phyloP scores from a whole-genome alignment of 2,329 filamentous ascomycete genomes.

The Atkinsonella hypoxylon region DNA sequence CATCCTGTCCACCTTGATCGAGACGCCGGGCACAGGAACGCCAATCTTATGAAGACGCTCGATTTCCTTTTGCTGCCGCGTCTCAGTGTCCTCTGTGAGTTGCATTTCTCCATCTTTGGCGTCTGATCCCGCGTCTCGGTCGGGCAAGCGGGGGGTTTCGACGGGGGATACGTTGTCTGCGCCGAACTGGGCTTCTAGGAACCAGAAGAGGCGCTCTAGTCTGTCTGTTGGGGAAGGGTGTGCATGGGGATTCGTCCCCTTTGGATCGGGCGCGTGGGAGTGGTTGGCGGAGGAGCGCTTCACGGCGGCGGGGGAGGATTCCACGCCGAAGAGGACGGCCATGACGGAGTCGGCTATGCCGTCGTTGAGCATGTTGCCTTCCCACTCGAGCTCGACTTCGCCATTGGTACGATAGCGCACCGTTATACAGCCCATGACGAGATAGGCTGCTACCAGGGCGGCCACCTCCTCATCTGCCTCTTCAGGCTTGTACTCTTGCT shows the following conservation, averaged over 20 bases:
- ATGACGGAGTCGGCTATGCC: constrained; percentile 96
- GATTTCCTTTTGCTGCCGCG: constrained; percentile 56
- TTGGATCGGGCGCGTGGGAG: constrained; percentile 26
- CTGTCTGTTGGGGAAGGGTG: constrained; percentile 62
- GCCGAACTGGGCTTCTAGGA: constrained; percentile 94
- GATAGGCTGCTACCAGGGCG: constrained; percentile 42
- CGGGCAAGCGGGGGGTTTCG: constrained; percentile 33
- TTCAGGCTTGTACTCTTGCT: constrained; percentile 29
- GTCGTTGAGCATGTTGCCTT: constrained; percentile 95
- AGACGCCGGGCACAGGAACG: constrained; percentile 81
- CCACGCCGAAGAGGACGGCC: constrained; percentile 81
- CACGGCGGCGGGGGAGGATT: constrained; percentile 88
- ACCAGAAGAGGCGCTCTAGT: constrained; percentile 79
- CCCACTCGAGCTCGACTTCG: constrained; percentile 88
- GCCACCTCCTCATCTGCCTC: constrained; percentile 55
- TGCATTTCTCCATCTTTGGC: constrained; percentile 4
- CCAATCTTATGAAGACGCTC: constrained; percentile 70
- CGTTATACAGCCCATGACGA: constrained; percentile 82
- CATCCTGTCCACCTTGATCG: constrained; percentile 79
- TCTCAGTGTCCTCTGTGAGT: constrained; percentile 27
- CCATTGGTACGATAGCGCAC: constrained; percentile 68
- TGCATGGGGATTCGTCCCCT: constrained; percentile 55
- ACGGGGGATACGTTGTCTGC: constrained; percentile 71
- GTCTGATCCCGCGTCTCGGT: not conserved
- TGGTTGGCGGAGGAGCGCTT: constrained; percentile 43